Conservation (phyloP, 108 stramenopile species). For the Cyclostephanos tholiformis region DNA sequence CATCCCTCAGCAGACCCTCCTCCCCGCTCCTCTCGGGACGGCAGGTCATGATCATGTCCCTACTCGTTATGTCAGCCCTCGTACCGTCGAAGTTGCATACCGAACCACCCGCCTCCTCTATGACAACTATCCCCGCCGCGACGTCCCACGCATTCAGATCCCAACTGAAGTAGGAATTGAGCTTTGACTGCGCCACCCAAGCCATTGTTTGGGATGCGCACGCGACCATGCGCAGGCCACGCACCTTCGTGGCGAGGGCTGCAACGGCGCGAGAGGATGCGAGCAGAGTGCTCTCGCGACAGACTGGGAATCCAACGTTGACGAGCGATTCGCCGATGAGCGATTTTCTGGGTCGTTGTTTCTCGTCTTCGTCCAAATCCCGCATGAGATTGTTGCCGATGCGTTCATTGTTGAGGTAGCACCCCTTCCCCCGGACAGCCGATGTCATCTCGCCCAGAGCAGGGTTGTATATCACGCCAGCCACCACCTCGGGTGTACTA, state of each 20-base stretch:
- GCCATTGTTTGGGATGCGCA: slow-evolving; percentile 81
- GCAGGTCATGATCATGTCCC: slow-evolving; percentile 56
- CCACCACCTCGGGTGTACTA: slow-evolving; percentile 62
- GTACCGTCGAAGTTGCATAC: slow-evolving; percentile 71
- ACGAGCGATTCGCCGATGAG: slow-evolving; percentile 47
- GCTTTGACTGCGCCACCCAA: slow-evolving; percentile 81
- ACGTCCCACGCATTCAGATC: slow-evolving; percentile 87
- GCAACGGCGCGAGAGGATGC: slow-evolving; percentile 69
- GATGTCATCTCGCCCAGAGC: slow-evolving; percentile 72
- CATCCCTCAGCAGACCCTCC: slow-evolving; percentile 39
- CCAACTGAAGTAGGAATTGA: slow-evolving; percentile 79
- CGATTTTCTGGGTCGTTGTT: slow-evolving; percentile 37
- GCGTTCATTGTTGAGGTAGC: slow-evolving; percentile 66
- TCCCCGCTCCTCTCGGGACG: slow-evolving; percentile 29
- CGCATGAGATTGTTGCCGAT: slow-evolving; percentile 47
- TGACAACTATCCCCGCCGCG: slow-evolving; percentile 72
- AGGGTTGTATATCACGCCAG: slow-evolving; percentile 80
- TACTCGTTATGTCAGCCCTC: slow-evolving; percentile 41
- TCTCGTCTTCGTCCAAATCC: slow-evolving; percentile 29
- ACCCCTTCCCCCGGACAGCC: slow-evolving; percentile 71
- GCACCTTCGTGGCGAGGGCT: slow-evolving; percentile 71
- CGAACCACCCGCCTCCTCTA: slow-evolving; percentile 75
- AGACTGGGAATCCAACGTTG: slow-evolving; percentile 76
- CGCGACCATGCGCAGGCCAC: slow-evolving; percentile 82
- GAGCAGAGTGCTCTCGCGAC: slow-evolving; percentile 65